A percentile compares a stretch with the other conserved stretches of the same genome.
Evolutionary conservation across 148 eudicot genomes (phyloP).

Genomic region (Vaccinium darrowii): DNA sequence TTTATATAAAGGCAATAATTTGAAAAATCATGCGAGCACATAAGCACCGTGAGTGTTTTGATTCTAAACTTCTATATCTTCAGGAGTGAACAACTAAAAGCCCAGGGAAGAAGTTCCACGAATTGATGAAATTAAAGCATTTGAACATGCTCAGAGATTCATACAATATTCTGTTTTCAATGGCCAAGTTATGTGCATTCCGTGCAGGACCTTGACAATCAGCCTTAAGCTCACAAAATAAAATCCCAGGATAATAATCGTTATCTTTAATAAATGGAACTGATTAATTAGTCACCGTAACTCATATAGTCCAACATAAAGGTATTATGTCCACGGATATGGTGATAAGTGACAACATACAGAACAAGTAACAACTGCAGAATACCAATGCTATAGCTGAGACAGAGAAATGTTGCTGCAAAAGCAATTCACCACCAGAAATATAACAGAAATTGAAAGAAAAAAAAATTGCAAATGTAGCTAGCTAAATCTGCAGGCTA

Average conservation of each 20-base stretch:
- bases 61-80: not conserved
- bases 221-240: not conserved
- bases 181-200: not conserved
- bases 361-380: not conserved
- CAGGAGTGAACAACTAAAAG: not conserved
- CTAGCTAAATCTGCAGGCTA: not conserved
- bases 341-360: no score
- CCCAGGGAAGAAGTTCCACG: not conserved
- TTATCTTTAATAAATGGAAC: not conserved
- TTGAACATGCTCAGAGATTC: not conserved
- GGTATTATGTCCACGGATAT: not conserved
- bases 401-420: not conserved
- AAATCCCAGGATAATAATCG: not conserved
- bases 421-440: constrained; percentile 4
- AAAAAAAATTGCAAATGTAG: not conserved
- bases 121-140: not conserved
- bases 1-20: not conserved
- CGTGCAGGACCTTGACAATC: not conserved
- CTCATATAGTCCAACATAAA: not conserved
- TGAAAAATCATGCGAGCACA: not conserved
- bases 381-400: not conserved
- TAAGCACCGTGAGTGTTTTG: not conserved
- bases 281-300: not conserved
- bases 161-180: not conserved
- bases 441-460: not conserved